Evolutionary conservation across 305 asterid species (phyloP), one percentile per base, ranked within the genome.

Genomic region (Fraxinus nigra): DNA sequence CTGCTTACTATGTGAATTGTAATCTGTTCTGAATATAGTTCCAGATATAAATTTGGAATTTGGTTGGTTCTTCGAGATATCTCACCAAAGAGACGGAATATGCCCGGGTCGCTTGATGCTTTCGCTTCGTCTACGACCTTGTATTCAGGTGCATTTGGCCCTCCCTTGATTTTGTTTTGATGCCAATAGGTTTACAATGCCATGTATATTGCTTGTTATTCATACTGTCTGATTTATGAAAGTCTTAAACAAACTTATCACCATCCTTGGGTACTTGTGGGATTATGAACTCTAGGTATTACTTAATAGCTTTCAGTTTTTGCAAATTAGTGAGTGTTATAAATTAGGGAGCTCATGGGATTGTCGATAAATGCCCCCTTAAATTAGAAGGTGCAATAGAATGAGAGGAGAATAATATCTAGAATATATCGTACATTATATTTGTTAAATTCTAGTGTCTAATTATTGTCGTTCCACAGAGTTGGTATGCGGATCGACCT

Each of bases 201-300:
- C 20, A 10, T 79, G 43, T 84, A 59, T 84, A 59, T 74, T 80
- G 78, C 72, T 33, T 33, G 35, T 33, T 33, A 33, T 6, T 33
- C 35, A 33, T 33, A 33, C 35, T 4, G 35, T 33, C 69, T 2
- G 30, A 59, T 5, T 56, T 6, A 59, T 59, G 69, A 59, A 33
- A 33, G 28, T 5, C 69, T 7, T 20, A 8, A 20, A 35, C 28
- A 32, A 38, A 69, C 26, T 82, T 48, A 35, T 70, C 4, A 28
- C 74, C 74, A 79, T 81, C 43, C 63, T 67, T 65, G 80, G 87
- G 73, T 83, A 83, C 79, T 59, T 80, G 35, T 33, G 6, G 5
- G 35, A 33, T 33, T 33, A 2, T 77, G 34, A 20, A 77, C 69
- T 38, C 76, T 20, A 73, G 74, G 18, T 61, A 43, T 32, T 5